Percentiles rank a stretch among this genome's conserved stretches.
Conservation (phyloP, 306 rosid species). For the Malus domestica region DNA sequence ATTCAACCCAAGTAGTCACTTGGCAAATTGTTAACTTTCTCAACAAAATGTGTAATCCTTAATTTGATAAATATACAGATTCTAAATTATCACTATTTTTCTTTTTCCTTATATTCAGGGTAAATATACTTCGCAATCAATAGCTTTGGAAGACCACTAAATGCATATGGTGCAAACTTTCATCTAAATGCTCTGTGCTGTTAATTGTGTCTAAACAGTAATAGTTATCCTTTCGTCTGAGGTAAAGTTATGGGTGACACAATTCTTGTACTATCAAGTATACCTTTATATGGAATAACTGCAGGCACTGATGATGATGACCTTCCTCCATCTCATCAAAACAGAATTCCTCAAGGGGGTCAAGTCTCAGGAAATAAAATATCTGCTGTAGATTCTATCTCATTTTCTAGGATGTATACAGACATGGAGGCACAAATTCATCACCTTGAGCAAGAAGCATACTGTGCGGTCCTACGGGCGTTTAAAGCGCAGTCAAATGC, state of each 20-base stretch:
- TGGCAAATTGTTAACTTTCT: neutral
- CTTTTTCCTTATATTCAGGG: neutral
- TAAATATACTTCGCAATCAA: neutral
- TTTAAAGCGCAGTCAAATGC: constrained; percentile 97
- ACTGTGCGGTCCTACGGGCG: constrained; percentile 87
- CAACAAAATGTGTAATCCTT: neutral
- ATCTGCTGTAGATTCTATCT: constrained; percentile 44
- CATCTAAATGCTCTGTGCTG: neutral
- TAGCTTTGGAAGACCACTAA: neutral
- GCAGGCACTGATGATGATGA: constrained; percentile 55
- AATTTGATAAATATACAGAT: neutral
- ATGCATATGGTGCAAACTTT: neutral
- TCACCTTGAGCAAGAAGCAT: constrained; percentile 89
- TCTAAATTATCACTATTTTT: neutral
- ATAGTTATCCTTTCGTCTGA: neutral
- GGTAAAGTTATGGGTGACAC: constrained; percentile 1
- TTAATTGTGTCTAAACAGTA: neutral
- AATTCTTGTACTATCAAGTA: constrained; percentile 8
- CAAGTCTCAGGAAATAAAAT: constrained; percentile 34
- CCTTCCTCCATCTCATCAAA: constrained; percentile 55
- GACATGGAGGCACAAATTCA: constrained; percentile 96
- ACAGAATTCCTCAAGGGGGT: constrained; percentile 49
- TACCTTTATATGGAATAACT: constrained; percentile 22
- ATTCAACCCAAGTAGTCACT: neutral
- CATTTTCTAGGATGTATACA: constrained; percentile 37